A percentile compares a stretch with the other conserved stretches of the same genome.
phyloP scores from a whole-genome alignment of 805 yeast genomes.

The Cyberlindnera maclurae region DNA sequence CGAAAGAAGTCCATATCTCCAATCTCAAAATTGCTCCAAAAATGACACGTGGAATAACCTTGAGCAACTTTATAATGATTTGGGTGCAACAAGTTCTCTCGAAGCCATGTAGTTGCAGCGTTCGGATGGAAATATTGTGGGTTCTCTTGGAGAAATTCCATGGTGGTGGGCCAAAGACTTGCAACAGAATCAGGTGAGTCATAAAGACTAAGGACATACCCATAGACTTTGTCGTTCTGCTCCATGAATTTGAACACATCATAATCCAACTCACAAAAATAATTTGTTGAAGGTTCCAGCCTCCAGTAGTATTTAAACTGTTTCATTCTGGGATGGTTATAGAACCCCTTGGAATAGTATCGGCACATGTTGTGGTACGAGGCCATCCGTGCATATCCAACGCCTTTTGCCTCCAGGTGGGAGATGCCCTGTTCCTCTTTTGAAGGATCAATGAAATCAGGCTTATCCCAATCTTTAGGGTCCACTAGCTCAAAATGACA shows the following conservation, averaged over 20 bases:
- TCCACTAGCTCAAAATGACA: conserved; percentile 40
- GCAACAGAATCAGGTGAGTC: conserved; percentile 61
- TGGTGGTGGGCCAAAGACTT: conserved; percentile 64
- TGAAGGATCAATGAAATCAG: conserved; percentile 43
- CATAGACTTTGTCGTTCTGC: conserved; percentile 61
- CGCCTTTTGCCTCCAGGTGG: conserved; percentile 32
- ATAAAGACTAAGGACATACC: conserved; percentile 61
- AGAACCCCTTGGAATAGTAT: conserved; percentile 80
- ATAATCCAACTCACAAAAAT: conserved; percentile 62
- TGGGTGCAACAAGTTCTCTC: conserved; percentile 49
- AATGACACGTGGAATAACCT: conserved; percentile 64
- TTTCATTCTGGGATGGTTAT: conserved; percentile 65
- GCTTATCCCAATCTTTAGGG: conserved; percentile 51
- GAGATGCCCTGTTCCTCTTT: conserved; percentile 36
- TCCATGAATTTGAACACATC: conserved; percentile 74
- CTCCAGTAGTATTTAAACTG: conserved; percentile 92
- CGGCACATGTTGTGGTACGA: conserved; percentile 87
- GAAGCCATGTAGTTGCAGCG: conserved; percentile 57
- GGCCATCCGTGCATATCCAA: conserved; percentile 51
- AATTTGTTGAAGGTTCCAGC: conserved; percentile 65
- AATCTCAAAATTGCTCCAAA: conserved; percentile 87
- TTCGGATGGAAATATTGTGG: conserved; percentile 54
- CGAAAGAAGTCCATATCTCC: conserved; percentile 79
- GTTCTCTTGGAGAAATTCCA: conserved; percentile 46
- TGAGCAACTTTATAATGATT: conserved; percentile 32